Percentiles rank a stretch among this genome's conserved stretches.
These are phyloP conservation scores for Prunus fruticosa DNA, from an alignment of 306 rosid species.

Conservation along the genomic window DNA sequence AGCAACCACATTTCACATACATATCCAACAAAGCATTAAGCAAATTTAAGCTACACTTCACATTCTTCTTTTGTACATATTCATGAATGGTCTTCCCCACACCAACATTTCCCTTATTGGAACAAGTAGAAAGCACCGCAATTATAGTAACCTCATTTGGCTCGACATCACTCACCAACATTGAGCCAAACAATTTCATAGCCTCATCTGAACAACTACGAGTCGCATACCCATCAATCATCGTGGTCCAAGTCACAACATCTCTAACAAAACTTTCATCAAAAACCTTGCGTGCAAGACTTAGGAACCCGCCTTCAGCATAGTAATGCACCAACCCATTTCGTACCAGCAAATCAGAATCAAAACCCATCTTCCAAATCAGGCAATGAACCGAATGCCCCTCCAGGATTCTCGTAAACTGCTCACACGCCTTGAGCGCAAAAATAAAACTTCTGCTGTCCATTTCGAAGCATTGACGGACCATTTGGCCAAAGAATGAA, in stretches of 20 bases:
- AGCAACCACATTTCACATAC: conserved; percentile 60
- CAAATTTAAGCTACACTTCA: conserved; percentile 40
- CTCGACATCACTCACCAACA: conserved; percentile 50
- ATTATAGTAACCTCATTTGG: conserved; percentile 79
- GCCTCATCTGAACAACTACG: conserved; percentile 43
- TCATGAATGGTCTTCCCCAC: conserved; percentile 49
- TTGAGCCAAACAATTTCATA: conserved; percentile 42
- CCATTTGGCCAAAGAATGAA: conserved; percentile 44
- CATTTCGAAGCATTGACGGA: conserved; percentile 31
- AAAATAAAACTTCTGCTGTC: conserved; percentile 58
- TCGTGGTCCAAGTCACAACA: conserved; percentile 82
- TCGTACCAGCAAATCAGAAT: conserved; percentile 43
- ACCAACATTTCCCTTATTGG: conserved; percentile 36
- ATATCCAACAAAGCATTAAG: conserved; percentile 62
- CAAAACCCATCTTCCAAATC: conserved; percentile 55
- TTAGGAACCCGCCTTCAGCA: conserved; percentile 34
- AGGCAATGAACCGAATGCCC: conserved; percentile 51
- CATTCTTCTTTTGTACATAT: conserved; percentile 24
- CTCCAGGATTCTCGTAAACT: neutral
- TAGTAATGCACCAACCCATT: conserved; percentile 66
- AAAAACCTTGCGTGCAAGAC: conserved; percentile 54
- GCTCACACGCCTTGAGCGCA: conserved; percentile 54
- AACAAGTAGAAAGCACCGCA: conserved; percentile 52
- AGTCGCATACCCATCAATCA: conserved; percentile 65
- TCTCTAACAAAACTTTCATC: conserved; percentile 57